Evolutionary conservation across 2,329 filamentous ascomycete genomes (phyloP), one percentile per base, ranked within the genome.

Genomic region (Exophiala lecanii-corni): DNA sequence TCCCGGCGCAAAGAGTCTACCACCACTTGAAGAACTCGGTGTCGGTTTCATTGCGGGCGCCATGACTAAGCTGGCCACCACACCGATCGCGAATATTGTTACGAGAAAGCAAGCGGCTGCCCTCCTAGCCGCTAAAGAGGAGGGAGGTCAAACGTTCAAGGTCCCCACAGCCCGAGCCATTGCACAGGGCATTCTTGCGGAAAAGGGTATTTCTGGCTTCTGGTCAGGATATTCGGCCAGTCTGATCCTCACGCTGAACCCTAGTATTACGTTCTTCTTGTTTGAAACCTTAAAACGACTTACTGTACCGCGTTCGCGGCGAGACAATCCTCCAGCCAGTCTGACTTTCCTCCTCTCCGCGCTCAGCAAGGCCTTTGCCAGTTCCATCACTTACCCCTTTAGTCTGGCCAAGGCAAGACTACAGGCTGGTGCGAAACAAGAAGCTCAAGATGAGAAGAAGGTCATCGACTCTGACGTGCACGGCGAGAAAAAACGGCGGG

Each of bases 211-310:
- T 7, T 60, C 70, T 33, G 88, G 87, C 2, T 83, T 95, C 56
- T 95, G 89, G 89, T 83, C 87, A 0, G 89, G 89, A 0, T 94
- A 94, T 62, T 86, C 84, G 15, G 87, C 88, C 2, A 82, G 78
- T 16, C 63, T 94, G 45, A 73, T 95, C 28, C 67, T 94, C 38
- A 89, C 89, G 1, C 71, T 94, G 19, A 95, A 95, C 57, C 89
- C 89, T 1, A 83, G 84, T 52, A 75, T 95, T 51, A 94, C 89
- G 0, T 89, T 95, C 60, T 81, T 91, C 54, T 69, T 94, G 20
- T 86, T 94, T 58, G 82, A 87, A 55, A 67, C 82, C 5, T 68
- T 92, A 15, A 81, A 83, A 53, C 73, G 77, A 39, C 59, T 71
- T 1, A 60, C 84, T 2, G 69, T 88, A 1, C 70, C 74, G 3